Evolutionary conservation across 2,329 filamentous ascomycete genomes (phyloP), one percentile per base, ranked within the genome.

Genomic region (Paraphaeosphaeria minitans): DNA sequence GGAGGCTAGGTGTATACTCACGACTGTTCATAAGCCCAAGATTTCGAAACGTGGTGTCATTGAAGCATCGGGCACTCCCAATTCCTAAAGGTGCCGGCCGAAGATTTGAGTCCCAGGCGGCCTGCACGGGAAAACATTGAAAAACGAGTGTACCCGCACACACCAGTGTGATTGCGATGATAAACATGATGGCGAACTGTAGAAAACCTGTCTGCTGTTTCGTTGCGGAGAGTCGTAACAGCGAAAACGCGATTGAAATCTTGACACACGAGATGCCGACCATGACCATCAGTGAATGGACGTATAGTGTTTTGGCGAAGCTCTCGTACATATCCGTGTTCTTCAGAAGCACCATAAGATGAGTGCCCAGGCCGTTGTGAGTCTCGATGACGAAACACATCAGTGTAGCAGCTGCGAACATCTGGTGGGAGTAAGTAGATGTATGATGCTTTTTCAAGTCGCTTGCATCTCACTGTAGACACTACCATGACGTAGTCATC

Each of bases 401-500:
- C 41, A 77, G 75, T 1, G 58, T 61, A 14, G 58, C 64, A 4
- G 65, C 39, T 4, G 61, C 58, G 10, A 66, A 53, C 16, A 63
- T 16, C 64, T 68, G 37, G 37, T 8, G 19, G 27, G 29, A 8
- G 29, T 52, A 31, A 59, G 54, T 46, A 50, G 19, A 24, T 14
- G 52, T 42, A 13, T 53, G 39, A 21, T 12, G 10, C 31, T 53
- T 16, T 45, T 21, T 24, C 21, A 29, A 5, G 21, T 49, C 13
- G 13, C 22, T n/a, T 43, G 41, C 6, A 22, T 57, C 73, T 62
- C 63, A 82, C 73, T 71, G 76, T 74, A 4, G 81, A 77, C 3
- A 70, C 57, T 1, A 79, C 51, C 64, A 84, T 83, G 2, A 79
- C 60, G 58, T 75, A 80, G 65, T 85, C 83, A 72, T 86, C 84